Percentiles rank a stretch among this genome's conserved stretches.
phyloP scores from a whole-genome alignment of 179 eudicot species.

The Spergularia azorica region DNA sequence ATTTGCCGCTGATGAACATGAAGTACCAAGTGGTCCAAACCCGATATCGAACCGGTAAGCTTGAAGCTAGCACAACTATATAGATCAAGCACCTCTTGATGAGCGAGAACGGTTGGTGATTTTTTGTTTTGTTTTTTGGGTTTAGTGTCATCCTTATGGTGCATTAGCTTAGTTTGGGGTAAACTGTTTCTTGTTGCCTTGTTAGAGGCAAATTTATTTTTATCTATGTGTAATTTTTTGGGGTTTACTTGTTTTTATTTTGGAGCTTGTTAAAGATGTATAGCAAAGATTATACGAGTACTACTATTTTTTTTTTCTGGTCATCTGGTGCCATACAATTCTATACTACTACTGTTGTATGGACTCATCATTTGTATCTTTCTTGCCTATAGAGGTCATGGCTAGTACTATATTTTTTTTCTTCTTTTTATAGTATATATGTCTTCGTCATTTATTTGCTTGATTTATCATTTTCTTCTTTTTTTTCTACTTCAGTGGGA shows the following conservation, averaged over 20 bases:
- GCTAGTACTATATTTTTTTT: constrained; percentile 22
- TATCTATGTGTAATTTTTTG: neutral
- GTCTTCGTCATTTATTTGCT: neutral
- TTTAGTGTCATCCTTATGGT: constrained; percentile 3
- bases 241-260: neutral
- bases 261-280: constrained; percentile 37
- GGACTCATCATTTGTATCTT: constrained; percentile 27
- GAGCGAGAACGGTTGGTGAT: constrained; percentile 18
- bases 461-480: neutral
- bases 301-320: too few relatives aligned
- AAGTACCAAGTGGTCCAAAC: constrained; percentile 93
- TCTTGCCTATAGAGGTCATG: constrained; percentile 18
- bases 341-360: constrained; percentile 26
- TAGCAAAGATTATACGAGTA: constrained; percentile 35
- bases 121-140: constrained; percentile 8
- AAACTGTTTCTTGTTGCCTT: constrained; percentile 22
- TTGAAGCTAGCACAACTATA: neutral
- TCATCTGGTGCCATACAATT: too few relatives aligned
- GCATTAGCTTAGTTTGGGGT: constrained; percentile 13
- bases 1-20: constrained; percentile 64
- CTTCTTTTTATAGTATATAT: constrained; percentile 24
- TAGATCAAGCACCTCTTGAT: neutral
- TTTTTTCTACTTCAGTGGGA: too few relatives aligned
- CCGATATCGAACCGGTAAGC: constrained; percentile 66
- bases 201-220: constrained; percentile 11